Base-by-base conservation (phyloP, 106 monocot genomes). In the Platanthera guangdongensis region DNA sequence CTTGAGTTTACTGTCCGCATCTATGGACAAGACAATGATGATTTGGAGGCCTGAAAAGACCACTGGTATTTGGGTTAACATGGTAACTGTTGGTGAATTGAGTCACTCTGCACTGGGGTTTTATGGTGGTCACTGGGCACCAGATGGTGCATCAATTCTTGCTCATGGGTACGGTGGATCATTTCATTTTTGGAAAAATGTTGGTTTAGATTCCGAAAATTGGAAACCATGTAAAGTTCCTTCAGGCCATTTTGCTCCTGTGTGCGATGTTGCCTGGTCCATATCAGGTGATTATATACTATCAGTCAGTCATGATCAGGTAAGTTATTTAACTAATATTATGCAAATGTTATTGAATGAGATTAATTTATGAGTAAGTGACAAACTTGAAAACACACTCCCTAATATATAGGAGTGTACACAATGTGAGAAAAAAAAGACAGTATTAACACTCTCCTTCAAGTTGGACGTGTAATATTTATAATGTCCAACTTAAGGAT, bases 11-110 rank as follows among this genome's bases (percentile, higher is more conserved):
- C 75, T 99, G 69, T 99, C 99, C 74, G 99, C 92, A 77, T 99
- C 99, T 28, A 99, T 99, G 92, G 99, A 99, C 72, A 99, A 99
- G 79, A 94, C 88, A 67, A 99, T 99, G 99, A 99, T 99, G 99
- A 99, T 99, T 46, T 99, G 99, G 99, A 91, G 80, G 71, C 99
- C 99, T 76, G 99, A 99, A 65, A 89, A 78, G 85, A 92, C 72
- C 48, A 94, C 94, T 65, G 99, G 99, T 53, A 94, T 99, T 71
- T 99, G 99, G 99, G 74, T 99, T 68, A 99, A 99, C 80, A 73
- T 69, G 64, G 94, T 94, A 68, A 92, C 94, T 77, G 99, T 99
- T 71, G 94, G 99, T 78, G 99, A 99, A 80, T 72, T 99, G 73
- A 92, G 86, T 81, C 94, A 94, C 64, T 87, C 92, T 77, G 89